Evolutionary conservation across 768 basidiomycete genomes (phyloP), one percentile per base, ranked within the genome.

Genomic region (Pisolithus microcarpus): DNA sequence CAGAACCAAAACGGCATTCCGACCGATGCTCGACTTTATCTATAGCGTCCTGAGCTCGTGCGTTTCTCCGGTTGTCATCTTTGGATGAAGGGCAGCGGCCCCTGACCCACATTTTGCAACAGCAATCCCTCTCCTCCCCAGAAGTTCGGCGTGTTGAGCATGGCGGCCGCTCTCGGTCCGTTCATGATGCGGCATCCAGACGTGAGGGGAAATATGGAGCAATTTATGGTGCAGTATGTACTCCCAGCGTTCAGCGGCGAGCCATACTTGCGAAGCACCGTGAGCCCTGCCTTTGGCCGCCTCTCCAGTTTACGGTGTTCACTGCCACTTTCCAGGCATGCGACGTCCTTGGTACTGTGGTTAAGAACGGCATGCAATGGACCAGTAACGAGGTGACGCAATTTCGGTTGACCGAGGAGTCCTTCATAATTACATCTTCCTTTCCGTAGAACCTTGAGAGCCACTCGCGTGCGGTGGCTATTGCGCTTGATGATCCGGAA

Each of bases 171-270:
- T 0, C 75, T 94, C 4, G 84, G 82, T 0, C 79, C 81, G 0
- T 84, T 85, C 71, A 85, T 92, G 58, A 85, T 91, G 81, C 80
- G 81, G 48, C 89, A 91, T 62, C 87, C 89, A 8, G 82, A 87
- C 31, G 85, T 91, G 53, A 84, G 81, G 59, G 71, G 70, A 49
- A 81, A 76, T 54, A 84, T 94, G 78, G 88, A 91, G 65, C 74
- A 79, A 23, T 91, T 94, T 66, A 70, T 91, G 58, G 52, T 84
- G 31, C 78, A 79, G 56, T 81, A 85, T 54, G 85, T 94, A 31
- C 75, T 85, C 43, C 86, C 86, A 9, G 84, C 84, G 63, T 85
- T 92, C 58, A 65, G 73, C 11, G 75, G 75, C 34, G 81, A 91
- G 54, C 81, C 84, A 0, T 91, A 86, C 63, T 73, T 94, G 66